Conservation (phyloP, 1,284 basidiomycete genomes). For the Puccinia novopanici region DNA sequence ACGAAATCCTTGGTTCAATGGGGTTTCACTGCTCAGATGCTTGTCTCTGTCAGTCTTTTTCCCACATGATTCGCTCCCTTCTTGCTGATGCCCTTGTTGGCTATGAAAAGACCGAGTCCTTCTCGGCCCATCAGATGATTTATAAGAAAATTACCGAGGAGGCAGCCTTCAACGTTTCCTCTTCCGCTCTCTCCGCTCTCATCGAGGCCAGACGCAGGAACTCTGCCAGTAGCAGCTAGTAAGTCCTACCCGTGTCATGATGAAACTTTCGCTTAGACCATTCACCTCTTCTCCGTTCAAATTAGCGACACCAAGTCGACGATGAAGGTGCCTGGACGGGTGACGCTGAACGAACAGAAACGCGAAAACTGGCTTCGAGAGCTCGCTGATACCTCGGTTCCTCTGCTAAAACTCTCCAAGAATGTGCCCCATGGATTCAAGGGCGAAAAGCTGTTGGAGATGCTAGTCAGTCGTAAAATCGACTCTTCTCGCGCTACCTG, state of each 20-base stretch:
- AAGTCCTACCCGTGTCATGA: not conserved
- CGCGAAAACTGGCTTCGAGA: slow-evolving; percentile 86
- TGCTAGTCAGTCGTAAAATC: slow-evolving; percentile 78
- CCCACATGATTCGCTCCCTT: not conserved
- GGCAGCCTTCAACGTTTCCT: slow-evolving; percentile 60
- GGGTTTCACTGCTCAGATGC: slow-evolving; percentile 69
- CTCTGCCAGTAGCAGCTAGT: slow-evolving; percentile 45
- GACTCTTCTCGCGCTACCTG: slow-evolving; percentile 85
- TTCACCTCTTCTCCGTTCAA: slow-evolving; percentile 52
- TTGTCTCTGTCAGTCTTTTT: slow-evolving; percentile 67
- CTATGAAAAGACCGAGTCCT: slow-evolving; percentile 63
- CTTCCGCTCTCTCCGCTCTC: slow-evolving; percentile 73
- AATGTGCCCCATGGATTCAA: slow-evolving; percentile 91
- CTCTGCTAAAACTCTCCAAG: slow-evolving; percentile 79
- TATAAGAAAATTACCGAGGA: slow-evolving; percentile 61
- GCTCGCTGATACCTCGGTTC: slow-evolving; percentile 82
- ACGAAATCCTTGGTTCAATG: slow-evolving; percentile 75
- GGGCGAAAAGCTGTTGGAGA: slow-evolving; percentile 84
- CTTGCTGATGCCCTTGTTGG: slow-evolving; percentile 6
- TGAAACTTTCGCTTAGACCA: too few relatives aligned
- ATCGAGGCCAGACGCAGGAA: slow-evolving; percentile 67
- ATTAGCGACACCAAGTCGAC: slow-evolving; percentile 46
- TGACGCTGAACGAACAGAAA: slow-evolving; percentile 85
- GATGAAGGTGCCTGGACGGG: slow-evolving; percentile 62
- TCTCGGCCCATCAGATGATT: slow-evolving; percentile 65